Conservation (phyloP, 345 rosid species). For the Salix viminalis region DNA sequence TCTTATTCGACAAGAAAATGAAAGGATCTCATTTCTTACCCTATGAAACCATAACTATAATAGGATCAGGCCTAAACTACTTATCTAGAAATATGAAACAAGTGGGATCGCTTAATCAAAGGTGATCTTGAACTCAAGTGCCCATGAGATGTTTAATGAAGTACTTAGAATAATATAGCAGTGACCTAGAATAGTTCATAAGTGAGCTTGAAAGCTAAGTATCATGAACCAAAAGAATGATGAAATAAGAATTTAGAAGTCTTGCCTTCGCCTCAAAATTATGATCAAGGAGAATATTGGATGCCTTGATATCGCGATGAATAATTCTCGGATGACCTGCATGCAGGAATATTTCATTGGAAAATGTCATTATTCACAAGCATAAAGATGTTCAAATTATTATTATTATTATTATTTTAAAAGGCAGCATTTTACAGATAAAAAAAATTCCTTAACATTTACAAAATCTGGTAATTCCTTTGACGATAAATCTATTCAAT, state of each 20-base stretch:
- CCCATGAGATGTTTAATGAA: background rate
- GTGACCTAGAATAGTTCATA: background rate
- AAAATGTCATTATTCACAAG: background rate
- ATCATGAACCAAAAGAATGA: background rate
- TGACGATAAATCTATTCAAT: background rate
- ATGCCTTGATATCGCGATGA: conserved; percentile 23
- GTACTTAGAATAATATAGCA: background rate
- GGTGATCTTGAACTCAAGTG: background rate
- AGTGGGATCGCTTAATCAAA: background rate
- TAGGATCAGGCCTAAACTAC: background rate
- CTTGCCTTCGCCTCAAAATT: conserved; percentile 22
- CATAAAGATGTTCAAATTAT: background rate
- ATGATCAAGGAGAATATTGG: conserved; percentile 23
- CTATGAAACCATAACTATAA: background rate
- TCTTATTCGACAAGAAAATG: no score
- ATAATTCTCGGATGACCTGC: conserved; percentile 22
- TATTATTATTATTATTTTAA: no score
- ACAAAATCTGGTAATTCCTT: background rate
- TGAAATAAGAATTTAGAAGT: background rate
- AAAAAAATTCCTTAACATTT: background rate
- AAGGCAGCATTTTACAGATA: background rate
- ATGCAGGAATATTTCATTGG: background rate
- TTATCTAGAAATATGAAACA: background rate
- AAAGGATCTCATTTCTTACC: background rate
- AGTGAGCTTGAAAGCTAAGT: background rate